A percentile compares a stretch with the other conserved stretches of the same genome.
phyloP scores from a whole-genome alignment of 208 protist species.

The Borovskyia barvae region DNA sequence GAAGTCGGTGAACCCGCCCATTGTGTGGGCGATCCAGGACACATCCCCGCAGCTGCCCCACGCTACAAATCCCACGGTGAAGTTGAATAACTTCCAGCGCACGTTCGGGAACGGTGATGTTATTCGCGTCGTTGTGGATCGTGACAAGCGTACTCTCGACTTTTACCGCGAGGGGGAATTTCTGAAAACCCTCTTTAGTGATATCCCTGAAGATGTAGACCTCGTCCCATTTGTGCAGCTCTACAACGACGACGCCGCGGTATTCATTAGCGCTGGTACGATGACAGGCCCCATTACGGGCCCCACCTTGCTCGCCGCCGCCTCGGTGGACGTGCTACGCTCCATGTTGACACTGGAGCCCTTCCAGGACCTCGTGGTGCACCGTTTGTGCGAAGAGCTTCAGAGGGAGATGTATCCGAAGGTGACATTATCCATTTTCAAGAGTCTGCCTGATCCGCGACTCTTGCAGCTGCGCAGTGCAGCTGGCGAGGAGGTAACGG shows the following conservation, averaged over 20 bases:
- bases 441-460: constrained; percentile 76
- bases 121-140: constrained; percentile 76
- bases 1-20: constrained; percentile 83
- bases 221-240: constrained; percentile 91
- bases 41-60: constrained; percentile 87
- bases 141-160: constrained; percentile 67
- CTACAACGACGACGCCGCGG: constrained; percentile 89
- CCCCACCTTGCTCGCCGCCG: constrained; percentile 64
- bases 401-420: constrained; percentile 47
- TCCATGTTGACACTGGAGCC: constrained; percentile 83
- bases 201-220: constrained; percentile 74
- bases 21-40: constrained; percentile 91
- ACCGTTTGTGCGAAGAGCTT: constrained; percentile 72
- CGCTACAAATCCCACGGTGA: constrained; percentile 88
- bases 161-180: constrained; percentile 88
- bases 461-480: constrained; percentile 66
- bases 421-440: constrained; percentile 82
- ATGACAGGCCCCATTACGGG: constrained; percentile 85
- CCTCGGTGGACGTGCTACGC: constrained; percentile 84
- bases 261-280: constrained; percentile 58
- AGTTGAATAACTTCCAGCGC: constrained; percentile 87
- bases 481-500: constrained; percentile 44
- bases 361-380: constrained; percentile 73
- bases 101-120: constrained; percentile 84
- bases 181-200: constrained; percentile 83